Percentiles rank a stretch among this genome's conserved stretches.
Conservation (phyloP, 1,284 basidiomycete species). For the Marasmius tenuissimus region DNA sequence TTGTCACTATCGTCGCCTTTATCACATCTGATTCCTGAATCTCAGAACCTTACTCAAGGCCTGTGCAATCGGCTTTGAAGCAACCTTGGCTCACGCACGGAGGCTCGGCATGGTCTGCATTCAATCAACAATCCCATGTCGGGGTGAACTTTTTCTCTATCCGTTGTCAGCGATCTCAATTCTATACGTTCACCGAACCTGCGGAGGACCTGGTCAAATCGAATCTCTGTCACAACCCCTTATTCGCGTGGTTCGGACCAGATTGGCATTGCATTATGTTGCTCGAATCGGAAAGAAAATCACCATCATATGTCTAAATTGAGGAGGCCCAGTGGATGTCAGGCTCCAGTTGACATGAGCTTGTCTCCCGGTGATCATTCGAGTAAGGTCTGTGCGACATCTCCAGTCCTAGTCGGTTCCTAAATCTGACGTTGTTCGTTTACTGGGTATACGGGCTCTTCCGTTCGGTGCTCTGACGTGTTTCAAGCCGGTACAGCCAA, state of each 20-base stretch:
- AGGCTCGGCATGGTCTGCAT: background rate
- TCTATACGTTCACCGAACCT: background rate
- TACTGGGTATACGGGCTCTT: conserved; percentile 7
- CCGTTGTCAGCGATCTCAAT: background rate
- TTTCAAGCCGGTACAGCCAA: conserved; percentile 5
- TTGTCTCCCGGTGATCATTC: background rate
- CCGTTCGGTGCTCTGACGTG: conserved; percentile 7
- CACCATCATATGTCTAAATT: background rate
- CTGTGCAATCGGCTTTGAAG: background rate
- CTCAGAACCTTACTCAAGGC: background rate
- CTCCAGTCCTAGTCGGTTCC: conserved; percentile 8
- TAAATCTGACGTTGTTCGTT: conserved; percentile 11
- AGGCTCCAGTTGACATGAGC: conserved; percentile 7
- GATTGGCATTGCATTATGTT: background rate
- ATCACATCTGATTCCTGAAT: background rate
- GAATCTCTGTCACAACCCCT: background rate
- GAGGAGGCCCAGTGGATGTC: conserved; percentile 4
- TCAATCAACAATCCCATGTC: background rate
- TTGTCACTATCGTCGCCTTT: background rate
- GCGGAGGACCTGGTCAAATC: background rate
- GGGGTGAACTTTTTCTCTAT: background rate
- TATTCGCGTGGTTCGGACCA: background rate
- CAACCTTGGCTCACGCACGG: background rate
- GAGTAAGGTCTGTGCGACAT: conserved; percentile 3
- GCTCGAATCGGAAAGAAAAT: background rate